Evolutionary conservation across 495 filamentous ascomycete species (phyloP).

Genomic region (Trichoderma virens): DNA sequence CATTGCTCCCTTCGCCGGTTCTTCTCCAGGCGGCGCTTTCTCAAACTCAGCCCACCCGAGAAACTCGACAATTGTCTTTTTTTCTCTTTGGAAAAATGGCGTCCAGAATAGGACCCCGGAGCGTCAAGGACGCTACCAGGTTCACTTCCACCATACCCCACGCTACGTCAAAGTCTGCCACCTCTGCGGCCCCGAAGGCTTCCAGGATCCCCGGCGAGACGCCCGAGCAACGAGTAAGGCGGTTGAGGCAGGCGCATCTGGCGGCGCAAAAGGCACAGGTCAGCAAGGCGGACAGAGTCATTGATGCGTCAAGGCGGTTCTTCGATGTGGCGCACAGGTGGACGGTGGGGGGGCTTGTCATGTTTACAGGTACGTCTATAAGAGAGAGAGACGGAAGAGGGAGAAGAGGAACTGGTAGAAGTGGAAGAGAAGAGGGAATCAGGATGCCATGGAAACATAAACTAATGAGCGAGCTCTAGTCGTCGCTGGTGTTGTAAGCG

Average conservation of each 20-base stretch:
- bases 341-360: slow-evolving; percentile 67
- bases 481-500: slow-evolving; percentile 62
- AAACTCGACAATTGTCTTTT: not conserved
- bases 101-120: slow-evolving; percentile 59
- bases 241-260: slow-evolving; percentile 73
- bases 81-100: slow-evolving; percentile 2
- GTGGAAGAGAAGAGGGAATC: too few relatives aligned
- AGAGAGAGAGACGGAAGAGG: too few relatives aligned
- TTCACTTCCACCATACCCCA: slow-evolving; percentile 92
- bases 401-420: too few relatives aligned
- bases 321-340: slow-evolving; percentile 79
- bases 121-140: slow-evolving; percentile 85
- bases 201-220: slow-evolving; percentile 49
- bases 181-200: slow-evolving; percentile 1
- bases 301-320: slow-evolving; percentile 59
- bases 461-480: slow-evolving; percentile 36
- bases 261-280: slow-evolving; percentile 58
- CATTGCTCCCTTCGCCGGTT: not conserved
- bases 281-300: slow-evolving; percentile 58
- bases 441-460: not conserved
- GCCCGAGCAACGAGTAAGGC: slow-evolving; percentile 78
- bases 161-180: slow-evolving; percentile 58
- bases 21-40: not conserved
- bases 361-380: slow-evolving; percentile 59
- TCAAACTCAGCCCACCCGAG: not conserved